These are phyloP conservation scores for Penicillium freii DNA, from an alignment of 2,329 filamentous ascomycete genomes.

Conservation along the genomic window DNA sequence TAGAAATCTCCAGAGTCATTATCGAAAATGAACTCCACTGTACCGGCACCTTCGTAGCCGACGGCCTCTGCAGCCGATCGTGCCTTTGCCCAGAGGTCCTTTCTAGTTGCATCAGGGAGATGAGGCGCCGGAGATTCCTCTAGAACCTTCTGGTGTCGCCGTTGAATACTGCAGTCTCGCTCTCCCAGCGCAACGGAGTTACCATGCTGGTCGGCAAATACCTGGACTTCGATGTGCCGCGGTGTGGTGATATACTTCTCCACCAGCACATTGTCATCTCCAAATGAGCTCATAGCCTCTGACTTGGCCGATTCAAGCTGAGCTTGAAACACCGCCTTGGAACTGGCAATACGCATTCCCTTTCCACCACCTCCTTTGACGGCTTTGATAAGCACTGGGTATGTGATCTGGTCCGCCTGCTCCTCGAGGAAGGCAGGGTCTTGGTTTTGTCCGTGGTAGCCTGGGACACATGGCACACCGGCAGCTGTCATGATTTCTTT, in stretches of 20 bases:
- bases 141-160: slow-evolving; percentile 65
- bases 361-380: slow-evolving; percentile 67
- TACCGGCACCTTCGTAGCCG: slow-evolving; percentile 64
- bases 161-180: slow-evolving; percentile 64
- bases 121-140: slow-evolving; percentile 66
- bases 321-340: slow-evolving; percentile 57
- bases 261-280: slow-evolving; percentile 64
- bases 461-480: slow-evolving; percentile 94
- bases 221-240: slow-evolving; percentile 65
- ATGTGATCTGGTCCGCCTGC: slow-evolving; percentile 70
- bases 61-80: slow-evolving; percentile 62
- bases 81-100: slow-evolving; percentile 65
- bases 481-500: slow-evolving; percentile 97
- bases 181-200: slow-evolving; percentile 65
- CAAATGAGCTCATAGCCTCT: slow-evolving; percentile 63
- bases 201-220: slow-evolving; percentile 65
- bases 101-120: slow-evolving; percentile 57
- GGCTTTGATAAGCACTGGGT: slow-evolving; percentile 64
- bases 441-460: slow-evolving; percentile 88
- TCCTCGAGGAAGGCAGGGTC: slow-evolving; percentile 59
- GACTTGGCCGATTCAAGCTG: slow-evolving; percentile 64
- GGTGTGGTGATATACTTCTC: slow-evolving; percentile 68
- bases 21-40: slow-evolving; percentile 68
- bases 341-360: slow-evolving; percentile 64
- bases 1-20: slow-evolving; percentile 65